Conservation (phyloP, 2,329 filamentous ascomycete species). For the Trichoderma afroharzianum region DNA sequence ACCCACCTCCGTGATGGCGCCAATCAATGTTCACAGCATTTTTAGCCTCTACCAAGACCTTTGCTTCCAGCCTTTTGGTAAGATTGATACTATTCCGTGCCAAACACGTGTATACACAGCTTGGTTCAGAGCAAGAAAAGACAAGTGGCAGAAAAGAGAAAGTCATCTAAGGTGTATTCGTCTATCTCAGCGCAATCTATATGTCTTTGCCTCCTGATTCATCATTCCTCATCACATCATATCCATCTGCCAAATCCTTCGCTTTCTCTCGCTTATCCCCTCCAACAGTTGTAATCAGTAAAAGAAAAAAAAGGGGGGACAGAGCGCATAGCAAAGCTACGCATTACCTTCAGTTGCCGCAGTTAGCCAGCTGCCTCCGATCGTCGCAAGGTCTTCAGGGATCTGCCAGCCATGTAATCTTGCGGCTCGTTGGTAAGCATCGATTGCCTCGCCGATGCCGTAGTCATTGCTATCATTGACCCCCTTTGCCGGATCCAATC, state of each 20-base stretch:
- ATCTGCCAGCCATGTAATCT: conserved; percentile 67
- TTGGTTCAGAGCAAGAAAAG: background rate
- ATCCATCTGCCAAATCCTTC: background rate
- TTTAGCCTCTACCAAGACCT: background rate
- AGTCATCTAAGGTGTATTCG: background rate
- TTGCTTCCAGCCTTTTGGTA: background rate
- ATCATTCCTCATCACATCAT: background rate
- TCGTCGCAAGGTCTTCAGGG: conserved; percentile 46
- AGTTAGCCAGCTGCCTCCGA: background rate
- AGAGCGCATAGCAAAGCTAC: background rate
- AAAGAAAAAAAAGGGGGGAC: background rate
- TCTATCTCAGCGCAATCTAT: background rate
- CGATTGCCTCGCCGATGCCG: conserved; percentile 63
- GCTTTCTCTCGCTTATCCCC: background rate
- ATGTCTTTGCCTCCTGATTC: background rate
- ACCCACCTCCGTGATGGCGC: background rate
- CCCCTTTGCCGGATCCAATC: conserved; percentile 45
- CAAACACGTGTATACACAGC: background rate
- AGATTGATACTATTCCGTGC: background rate
- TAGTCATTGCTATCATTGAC: conserved; percentile 48
- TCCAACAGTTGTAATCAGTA: background rate
- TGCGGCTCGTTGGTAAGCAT: conserved; percentile 68
- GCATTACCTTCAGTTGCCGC: background rate
- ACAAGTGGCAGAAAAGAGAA: background rate
- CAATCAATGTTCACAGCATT: background rate